Evolutionary conservation across 306 rosid genomes (phyloP).

Genomic region (Erythrophleum fordii): DNA sequence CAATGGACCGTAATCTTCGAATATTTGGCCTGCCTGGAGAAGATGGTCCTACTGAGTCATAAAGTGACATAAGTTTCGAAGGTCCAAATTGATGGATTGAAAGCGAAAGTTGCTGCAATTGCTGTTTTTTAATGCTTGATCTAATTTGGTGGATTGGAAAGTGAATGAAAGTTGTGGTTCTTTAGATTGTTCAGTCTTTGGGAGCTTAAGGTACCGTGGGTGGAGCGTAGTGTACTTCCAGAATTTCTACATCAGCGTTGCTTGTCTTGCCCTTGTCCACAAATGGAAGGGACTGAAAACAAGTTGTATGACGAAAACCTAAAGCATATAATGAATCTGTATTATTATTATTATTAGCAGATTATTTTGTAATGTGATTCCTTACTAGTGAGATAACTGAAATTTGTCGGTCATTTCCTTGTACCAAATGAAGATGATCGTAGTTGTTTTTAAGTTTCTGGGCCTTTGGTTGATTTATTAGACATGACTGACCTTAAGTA

Average conservation of each 20-base stretch:
- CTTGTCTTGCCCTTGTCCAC: conserved; percentile 34
- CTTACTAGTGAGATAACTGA: conserved; percentile 42
- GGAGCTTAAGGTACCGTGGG: conserved; percentile 29
- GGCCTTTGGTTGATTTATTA: not conserved
- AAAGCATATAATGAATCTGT: conserved; percentile 28
- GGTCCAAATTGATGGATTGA: conserved; percentile 14
- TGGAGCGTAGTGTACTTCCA: conserved; percentile 36
- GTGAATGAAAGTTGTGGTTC: conserved; percentile 45
- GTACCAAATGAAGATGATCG: conserved; percentile 15
- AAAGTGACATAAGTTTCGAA: not conserved
- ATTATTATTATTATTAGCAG: conserved; percentile 23
- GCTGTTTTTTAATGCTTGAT: conserved; percentile 34
- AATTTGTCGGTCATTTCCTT: conserved; percentile 28
- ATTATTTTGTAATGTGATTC: conserved; percentile 42
- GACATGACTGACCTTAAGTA: not conserved
- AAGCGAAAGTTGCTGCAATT: conserved; percentile 40
- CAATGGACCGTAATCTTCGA: conserved; percentile 95
- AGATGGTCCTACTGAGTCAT: conserved; percentile 59
- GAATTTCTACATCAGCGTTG: conserved; percentile 52
- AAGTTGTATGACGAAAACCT: conserved; percentile 43
- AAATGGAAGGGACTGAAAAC: conserved; percentile 33
- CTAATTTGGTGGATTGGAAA: conserved; percentile 40
- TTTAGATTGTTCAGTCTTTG: conserved; percentile 34
- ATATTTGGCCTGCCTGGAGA: conserved; percentile 78
- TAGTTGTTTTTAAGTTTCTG: not conserved